Evolutionary conservation across 345 rosid genomes (phyloP).

Genomic region (Acer yangbiense): DNA sequence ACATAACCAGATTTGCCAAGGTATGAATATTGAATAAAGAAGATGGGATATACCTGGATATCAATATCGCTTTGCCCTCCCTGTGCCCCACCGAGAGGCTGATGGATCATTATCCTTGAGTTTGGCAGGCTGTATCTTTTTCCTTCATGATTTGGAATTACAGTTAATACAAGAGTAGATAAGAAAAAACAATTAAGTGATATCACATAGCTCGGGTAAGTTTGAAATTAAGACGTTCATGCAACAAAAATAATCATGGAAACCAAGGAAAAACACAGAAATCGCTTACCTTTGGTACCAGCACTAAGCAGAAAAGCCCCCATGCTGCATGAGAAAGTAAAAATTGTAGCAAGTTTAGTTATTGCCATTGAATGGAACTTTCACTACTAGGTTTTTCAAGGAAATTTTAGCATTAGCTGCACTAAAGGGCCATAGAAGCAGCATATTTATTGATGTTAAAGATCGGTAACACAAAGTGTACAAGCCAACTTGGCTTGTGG

Average conservation of each 20-base stretch:
- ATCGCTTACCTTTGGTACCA: slow-evolving; percentile 51
- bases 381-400: not conserved
- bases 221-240: not conserved
- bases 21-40: not conserved
- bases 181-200: not conserved
- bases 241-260: not conserved
- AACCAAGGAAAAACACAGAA: slow-evolving; percentile 1
- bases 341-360: not conserved
- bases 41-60: slow-evolving; percentile 41
- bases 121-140: slow-evolving; percentile 62
- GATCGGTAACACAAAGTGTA: not conserved
- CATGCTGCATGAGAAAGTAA: slow-evolving; percentile 40
- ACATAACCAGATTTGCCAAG: not conserved
- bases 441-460: not conserved
- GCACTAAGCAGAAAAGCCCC: slow-evolving; percentile 64
- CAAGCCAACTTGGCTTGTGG: not conserved
- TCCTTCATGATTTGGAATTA: slow-evolving; percentile 29
- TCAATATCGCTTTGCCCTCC: slow-evolving; percentile 60
- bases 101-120: slow-evolving; percentile 70
- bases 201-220: not conserved
- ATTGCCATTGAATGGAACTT: not conserved
- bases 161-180: not conserved
- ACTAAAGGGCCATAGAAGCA: not conserved
- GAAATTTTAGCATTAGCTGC: not conserved
- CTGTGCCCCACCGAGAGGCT: slow-evolving; percentile 66